Base-by-base conservation (phyloP, 2,329 filamentous ascomycete species). In the Aspergillus sp. region DNA sequence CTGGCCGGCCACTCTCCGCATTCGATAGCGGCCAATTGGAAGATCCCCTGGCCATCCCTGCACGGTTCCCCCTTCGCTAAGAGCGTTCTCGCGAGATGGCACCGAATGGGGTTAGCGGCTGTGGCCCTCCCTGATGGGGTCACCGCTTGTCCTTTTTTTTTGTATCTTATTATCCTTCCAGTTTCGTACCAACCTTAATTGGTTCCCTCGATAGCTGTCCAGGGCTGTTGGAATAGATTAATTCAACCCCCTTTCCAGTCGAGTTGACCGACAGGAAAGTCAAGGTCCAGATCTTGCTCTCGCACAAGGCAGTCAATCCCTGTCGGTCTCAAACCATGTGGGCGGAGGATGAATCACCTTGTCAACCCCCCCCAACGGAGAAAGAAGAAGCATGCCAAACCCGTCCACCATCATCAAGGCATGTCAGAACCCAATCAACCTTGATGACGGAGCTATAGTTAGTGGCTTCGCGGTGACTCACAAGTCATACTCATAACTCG, bases 1-100 rank as follows among this genome's bases (percentile, higher is more conserved):
- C 6, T 11, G 11, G 2, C 10, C 6, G 20, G 52, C 52, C 59
- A 61, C 59, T 64, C 62, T 63, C 63, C 62, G 60, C 63, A 64
- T 60, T 60, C 47, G 59, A 57, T 32, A n/a, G 45, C 31, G 14
- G 14, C 53, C 29, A 45, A 59, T 65, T 46, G 58, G 56, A 53
- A 49, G 42, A n/a, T 31, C 36, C 7, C 52, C 59, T 54, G 57
- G 6, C 20, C 11, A 47, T 16, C 36, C 36, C 31, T 29, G 42
- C 51, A 22, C 52, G 49, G 18, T 47, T 22, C 42, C 42, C 42
- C n/a, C 42, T 45, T 62, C 61, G 67, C 61, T 49, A 58, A 58
- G 52, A 24, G 36, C 22, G 1, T 63, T 63, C 65, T 70, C 68
- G 67, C 65, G 49, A 69, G 64, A 69, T 70, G 49, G 29, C 61